These are phyloP conservation scores for Calendula officinalis DNA, from an alignment of 129 eudicot species.

Conservation along the genomic window DNA sequence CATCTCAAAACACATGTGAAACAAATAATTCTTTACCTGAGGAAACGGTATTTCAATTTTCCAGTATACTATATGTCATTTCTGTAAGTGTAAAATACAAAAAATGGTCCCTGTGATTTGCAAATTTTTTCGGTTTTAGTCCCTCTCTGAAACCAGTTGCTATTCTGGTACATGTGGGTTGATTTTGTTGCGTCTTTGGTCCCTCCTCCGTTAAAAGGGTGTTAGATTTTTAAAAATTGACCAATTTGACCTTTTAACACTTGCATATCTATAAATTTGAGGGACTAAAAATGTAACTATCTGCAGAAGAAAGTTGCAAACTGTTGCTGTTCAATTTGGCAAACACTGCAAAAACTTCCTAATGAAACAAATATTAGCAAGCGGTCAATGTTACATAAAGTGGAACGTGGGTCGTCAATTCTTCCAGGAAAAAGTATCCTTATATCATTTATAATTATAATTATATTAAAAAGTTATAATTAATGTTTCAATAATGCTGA, in stretches of 20 bases:
- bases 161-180: no score
- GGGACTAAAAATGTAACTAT: neutral
- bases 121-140: no score
- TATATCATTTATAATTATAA: conserved; percentile 1
- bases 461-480: neutral
- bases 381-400: conserved; percentile 56
- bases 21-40: conserved; percentile 17
- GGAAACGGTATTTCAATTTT: conserved; percentile 19
- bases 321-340: conserved; percentile 62
- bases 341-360: conserved; percentile 38
- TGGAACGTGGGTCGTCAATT: conserved; percentile 38
- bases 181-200: no score
- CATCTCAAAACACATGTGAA: conserved; percentile 26
- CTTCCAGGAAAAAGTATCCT: conserved; percentile 78
- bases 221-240: no score
- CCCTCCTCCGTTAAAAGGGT: no score
- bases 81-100: neutral
- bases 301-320: conserved; percentile 40
- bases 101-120: no score
- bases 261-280: no score
- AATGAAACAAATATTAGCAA: conserved; percentile 49
- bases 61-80: no score
- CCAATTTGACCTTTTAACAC: no score
- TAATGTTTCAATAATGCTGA: neutral
- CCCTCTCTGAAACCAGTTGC: no score